Percentiles rank a stretch among this genome's conserved stretches.
phyloP scores from a whole-genome alignment of 352 stramenopile species.

The Pythium phragmitis region DNA sequence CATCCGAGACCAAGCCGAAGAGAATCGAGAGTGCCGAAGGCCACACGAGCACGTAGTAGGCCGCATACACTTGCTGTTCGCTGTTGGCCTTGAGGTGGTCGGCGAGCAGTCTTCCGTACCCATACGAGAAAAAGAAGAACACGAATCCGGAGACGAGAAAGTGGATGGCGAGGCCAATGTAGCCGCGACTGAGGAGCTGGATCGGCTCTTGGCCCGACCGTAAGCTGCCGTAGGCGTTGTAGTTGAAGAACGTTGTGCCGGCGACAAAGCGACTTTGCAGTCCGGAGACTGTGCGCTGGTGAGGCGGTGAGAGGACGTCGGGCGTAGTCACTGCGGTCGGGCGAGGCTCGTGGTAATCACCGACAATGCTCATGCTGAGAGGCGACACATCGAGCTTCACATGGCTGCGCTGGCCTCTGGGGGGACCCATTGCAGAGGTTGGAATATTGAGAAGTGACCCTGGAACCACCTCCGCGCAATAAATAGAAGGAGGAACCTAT shows the following conservation, averaged over 20 bases:
- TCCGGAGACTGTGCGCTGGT: not conserved
- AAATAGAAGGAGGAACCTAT: too few species aligned
- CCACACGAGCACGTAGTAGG: slow-evolving; percentile 38
- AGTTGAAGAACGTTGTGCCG: slow-evolving; percentile 29
- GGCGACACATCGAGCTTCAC: slow-evolving; percentile 11
- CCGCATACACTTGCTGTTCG: slow-evolving; percentile 13
- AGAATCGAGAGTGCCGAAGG: slow-evolving; percentile 65
- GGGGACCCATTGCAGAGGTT: not conserved
- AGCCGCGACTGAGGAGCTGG: slow-evolving; percentile 8
- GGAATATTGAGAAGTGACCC: slow-evolving; percentile 1
- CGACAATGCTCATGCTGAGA: too few species aligned
- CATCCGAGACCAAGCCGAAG: slow-evolving; percentile 69
- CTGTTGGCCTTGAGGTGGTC: slow-evolving; percentile 15
- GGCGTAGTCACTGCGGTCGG: slow-evolving; percentile 2
- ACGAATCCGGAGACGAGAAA: slow-evolving; percentile 13
- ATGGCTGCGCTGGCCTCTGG: not conserved
- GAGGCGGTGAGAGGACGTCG: not conserved
- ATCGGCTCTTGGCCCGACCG: slow-evolving; percentile 15
- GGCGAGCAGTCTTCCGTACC: slow-evolving; percentile 15
- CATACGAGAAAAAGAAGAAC: slow-evolving; percentile 25
- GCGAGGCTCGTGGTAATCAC: not conserved
- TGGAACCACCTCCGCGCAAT: too few species aligned
- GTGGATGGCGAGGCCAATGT: slow-evolving; percentile 25
- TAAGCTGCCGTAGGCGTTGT: slow-evolving; percentile 28
- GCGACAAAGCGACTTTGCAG: not conserved